phyloP scores from a whole-genome alignment of 495 filamentous ascomycete species.

The Neurospora sublineolata region DNA sequence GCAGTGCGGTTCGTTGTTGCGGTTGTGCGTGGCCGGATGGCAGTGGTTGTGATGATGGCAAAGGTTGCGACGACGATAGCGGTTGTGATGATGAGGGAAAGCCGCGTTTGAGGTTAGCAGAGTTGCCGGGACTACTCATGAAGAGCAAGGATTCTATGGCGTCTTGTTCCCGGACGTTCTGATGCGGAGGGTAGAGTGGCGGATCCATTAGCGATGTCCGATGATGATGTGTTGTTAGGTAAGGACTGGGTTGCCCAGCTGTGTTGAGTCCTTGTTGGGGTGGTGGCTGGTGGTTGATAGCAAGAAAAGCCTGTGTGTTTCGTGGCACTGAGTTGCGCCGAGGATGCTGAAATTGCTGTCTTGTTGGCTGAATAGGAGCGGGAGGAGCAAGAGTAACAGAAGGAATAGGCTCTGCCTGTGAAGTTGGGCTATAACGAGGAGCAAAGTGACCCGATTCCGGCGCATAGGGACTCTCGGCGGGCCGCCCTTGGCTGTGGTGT shows the following conservation, averaged over 20 bases:
- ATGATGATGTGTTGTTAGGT: conserved; percentile 16
- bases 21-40: conserved; percentile 23
- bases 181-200: conserved; percentile 37
- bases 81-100: conserved; percentile 32
- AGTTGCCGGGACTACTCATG: conserved; percentile 77
- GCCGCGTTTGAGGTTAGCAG: conserved; percentile 42
- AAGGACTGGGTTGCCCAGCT: conserved; percentile 29
- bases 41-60: conserved; percentile 26
- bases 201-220: conserved; percentile 55
- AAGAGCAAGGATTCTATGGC: conserved; percentile 80
- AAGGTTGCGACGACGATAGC: conserved; percentile 16
- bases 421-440: conserved; percentile 14
- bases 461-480: conserved; percentile 4
- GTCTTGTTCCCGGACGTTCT: conserved; percentile 59
- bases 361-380: conserved; percentile 24
- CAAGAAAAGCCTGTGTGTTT: conserved; percentile 28
- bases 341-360: conserved; percentile 10
- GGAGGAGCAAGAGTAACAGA: conserved; percentile 23
- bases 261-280: conserved; percentile 26
- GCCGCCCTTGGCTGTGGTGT: conserved; percentile 9
- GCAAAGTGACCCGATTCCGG: conserved; percentile 7
- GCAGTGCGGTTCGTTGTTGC: conserved; percentile 29
- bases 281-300: conserved; percentile 23
- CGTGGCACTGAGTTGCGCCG: conserved; percentile 29
- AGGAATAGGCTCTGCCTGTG: conserved; percentile 17